These are phyloP conservation scores for Stemphylium vesicarium DNA, from an alignment of 2,329 filamentous ascomycete genomes.

Conservation along the genomic window DNA sequence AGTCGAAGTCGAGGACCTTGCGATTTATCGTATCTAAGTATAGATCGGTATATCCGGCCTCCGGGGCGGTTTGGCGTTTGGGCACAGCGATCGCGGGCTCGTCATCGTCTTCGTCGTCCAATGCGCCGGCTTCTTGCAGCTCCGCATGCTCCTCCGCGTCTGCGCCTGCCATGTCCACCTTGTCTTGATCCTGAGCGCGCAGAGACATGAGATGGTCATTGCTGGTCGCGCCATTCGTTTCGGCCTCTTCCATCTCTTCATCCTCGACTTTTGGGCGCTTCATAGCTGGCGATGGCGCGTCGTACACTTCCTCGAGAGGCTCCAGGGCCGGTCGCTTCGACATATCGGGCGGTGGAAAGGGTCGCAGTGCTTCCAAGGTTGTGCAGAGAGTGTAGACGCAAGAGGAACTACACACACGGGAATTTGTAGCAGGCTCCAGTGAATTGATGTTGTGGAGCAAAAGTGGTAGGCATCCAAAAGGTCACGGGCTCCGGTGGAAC, in stretches of 20 bases:
- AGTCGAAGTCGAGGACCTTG: slow-evolving; percentile 93
- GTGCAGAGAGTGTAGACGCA: not conserved
- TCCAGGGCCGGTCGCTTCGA: slow-evolving; percentile 56
- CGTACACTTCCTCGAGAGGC: slow-evolving; percentile 50
- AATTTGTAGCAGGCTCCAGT: not conserved
- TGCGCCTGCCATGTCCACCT: slow-evolving; percentile 44
- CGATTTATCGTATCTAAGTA: slow-evolving; percentile 98
- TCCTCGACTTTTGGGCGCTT: slow-evolving; percentile 57
- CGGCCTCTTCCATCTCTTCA: slow-evolving; percentile 44
- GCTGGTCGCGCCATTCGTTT: slow-evolving; percentile 27
- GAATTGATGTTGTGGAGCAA: not conserved
- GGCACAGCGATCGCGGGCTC: slow-evolving; percentile 54
- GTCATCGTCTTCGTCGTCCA: slow-evolving; percentile 42
- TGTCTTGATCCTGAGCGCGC: slow-evolving; percentile 32
- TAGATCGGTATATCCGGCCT: slow-evolving; percentile 89
- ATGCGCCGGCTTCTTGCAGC: slow-evolving; percentile 45
- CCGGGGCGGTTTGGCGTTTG: slow-evolving; percentile 75
- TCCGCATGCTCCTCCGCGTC: slow-evolving; percentile 46
- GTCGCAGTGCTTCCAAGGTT: not conserved
- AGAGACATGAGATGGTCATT: slow-evolving; percentile 43
- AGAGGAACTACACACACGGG: not conserved
- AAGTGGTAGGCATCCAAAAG: slow-evolving; percentile 29
- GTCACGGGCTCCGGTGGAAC: slow-evolving; percentile 23
- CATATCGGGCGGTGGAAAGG: slow-evolving; percentile 40
- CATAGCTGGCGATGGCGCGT: slow-evolving; percentile 54